A percentile compares a stretch with the other conserved stretches of the same genome.
Conservation (phyloP, 139 green algal species). For the Tetradesmus lagerheimii region DNA sequence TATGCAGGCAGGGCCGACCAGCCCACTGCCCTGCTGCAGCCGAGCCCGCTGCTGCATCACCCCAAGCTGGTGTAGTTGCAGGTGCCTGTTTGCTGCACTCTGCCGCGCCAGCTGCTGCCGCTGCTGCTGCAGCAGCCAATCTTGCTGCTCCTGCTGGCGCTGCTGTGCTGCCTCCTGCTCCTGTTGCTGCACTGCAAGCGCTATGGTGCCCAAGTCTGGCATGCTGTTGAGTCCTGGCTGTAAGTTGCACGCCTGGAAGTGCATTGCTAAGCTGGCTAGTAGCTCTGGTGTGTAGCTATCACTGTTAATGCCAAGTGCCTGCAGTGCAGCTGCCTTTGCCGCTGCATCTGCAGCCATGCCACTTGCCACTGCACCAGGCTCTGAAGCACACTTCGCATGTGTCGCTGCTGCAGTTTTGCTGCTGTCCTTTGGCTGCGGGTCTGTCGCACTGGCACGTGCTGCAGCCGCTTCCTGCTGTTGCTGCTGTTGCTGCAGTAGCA, state of each 20-base stretch:
- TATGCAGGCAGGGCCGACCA: neutral
- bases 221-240: neutral
- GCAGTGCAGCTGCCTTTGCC: neutral
- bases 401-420: neutral
- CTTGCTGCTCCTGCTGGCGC: slow-evolving; percentile 5
- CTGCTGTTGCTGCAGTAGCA: neutral
- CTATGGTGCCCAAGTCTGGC: neutral
- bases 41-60: neutral
- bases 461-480: neutral
- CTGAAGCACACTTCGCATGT: neutral
- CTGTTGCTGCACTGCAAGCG: slow-evolving; percentile 1
- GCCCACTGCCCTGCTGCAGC: neutral
- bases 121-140: slow-evolving; percentile 12
- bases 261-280: slow-evolving; percentile 6
- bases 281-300: slow-evolving; percentile 22
- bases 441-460: no score
- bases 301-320: neutral
- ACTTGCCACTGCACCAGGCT: neutral
- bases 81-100: neutral
- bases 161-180: neutral
- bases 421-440: neutral
- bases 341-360: neutral
- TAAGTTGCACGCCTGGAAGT: neutral
- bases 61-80: slow-evolving; percentile 37
- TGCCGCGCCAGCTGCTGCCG: slow-evolving; percentile 2